These are phyloP conservation scores for Giardia muris DNA, from an alignment of 208 protist genomes.

Conservation along the genomic window DNA sequence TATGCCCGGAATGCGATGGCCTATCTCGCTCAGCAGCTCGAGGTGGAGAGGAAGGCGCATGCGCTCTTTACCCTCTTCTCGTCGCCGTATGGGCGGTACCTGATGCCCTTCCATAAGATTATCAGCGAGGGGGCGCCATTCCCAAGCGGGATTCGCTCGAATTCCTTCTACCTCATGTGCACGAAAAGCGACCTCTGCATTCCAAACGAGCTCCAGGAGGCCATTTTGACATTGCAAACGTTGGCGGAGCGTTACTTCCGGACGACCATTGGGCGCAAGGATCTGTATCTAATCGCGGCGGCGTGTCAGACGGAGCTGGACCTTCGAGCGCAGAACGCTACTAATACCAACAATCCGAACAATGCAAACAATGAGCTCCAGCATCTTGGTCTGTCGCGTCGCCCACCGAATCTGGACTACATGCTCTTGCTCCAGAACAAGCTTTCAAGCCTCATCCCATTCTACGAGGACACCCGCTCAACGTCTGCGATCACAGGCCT, in stretches of 20 bases:
- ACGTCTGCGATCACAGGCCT: conserved; percentile 16
- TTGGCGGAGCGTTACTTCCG: not conserved
- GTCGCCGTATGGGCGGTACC: not conserved
- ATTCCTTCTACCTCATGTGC: not conserved
- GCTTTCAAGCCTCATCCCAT: not conserved
- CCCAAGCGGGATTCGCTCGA: not conserved
- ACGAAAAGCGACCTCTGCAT: conserved; percentile 6
- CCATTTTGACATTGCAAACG: not conserved
- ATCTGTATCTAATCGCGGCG: not conserved
- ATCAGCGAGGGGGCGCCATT: not conserved
- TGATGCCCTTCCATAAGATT: not conserved
- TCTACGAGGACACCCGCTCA: not conserved
- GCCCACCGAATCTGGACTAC: conserved; percentile 23
- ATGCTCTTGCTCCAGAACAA: not conserved
- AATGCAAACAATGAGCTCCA: not conserved
- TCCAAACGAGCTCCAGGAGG: not conserved
- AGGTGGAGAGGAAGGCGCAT: not conserved
- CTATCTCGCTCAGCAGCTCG: not conserved
- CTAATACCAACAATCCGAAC: not conserved
- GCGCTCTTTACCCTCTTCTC: not conserved
- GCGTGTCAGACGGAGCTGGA: conserved; percentile 18
- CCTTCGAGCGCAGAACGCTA: not conserved
- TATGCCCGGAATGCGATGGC: not conserved
- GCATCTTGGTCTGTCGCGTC: not conserved
- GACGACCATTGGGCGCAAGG: not conserved